Evolutionary conservation across 768 basidiomycete species (phyloP).

Genomic region (Phylloporus sp.): DNA sequence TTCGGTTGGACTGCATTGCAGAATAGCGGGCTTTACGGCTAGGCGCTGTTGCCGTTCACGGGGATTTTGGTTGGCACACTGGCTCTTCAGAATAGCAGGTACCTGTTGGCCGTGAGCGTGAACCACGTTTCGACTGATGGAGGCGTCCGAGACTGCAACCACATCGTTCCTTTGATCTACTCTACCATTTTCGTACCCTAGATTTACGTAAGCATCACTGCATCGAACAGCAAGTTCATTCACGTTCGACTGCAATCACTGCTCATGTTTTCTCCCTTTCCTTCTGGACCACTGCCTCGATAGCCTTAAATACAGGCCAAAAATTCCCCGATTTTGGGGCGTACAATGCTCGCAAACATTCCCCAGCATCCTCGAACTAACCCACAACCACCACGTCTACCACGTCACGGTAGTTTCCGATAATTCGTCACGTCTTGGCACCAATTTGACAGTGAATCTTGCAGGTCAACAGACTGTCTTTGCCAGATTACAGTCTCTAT

Average conservation of each 20-base stretch:
- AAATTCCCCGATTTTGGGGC: constrained; percentile 17
- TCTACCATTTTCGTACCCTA: constrained; percentile 7
- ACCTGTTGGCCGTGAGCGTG: neutral
- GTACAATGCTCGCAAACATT: constrained; percentile 20
- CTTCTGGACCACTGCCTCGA: constrained; percentile 21
- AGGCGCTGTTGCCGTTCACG: neutral
- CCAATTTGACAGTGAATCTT: constrained; percentile 1
- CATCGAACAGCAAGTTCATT: constrained; percentile 19
- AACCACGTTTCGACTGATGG: neutral
- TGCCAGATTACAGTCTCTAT: constrained; percentile 48
- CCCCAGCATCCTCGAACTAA: constrained; percentile 19
- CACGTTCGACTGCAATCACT: constrained; percentile 11
- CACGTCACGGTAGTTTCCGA: constrained; percentile 18
- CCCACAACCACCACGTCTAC: constrained; percentile 11
- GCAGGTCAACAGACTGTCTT: constrained; percentile 40
- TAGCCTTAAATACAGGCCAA: constrained; percentile 29
- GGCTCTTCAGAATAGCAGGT: no score
- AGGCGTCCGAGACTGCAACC: neutral
- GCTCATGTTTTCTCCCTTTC: constrained; percentile 21
- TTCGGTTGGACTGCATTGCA: neutral
- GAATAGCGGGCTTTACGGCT: constrained; percentile 9
- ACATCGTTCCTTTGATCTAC: neutral
- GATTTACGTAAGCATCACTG: constrained; percentile 24
- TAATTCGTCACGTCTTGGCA: constrained; percentile 4
- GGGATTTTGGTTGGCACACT: no score